Evolutionary conservation across 1,284 basidiomycete species (phyloP), one percentile per base, ranked within the genome.

Genomic region (Volvariella volvacea): DNA sequence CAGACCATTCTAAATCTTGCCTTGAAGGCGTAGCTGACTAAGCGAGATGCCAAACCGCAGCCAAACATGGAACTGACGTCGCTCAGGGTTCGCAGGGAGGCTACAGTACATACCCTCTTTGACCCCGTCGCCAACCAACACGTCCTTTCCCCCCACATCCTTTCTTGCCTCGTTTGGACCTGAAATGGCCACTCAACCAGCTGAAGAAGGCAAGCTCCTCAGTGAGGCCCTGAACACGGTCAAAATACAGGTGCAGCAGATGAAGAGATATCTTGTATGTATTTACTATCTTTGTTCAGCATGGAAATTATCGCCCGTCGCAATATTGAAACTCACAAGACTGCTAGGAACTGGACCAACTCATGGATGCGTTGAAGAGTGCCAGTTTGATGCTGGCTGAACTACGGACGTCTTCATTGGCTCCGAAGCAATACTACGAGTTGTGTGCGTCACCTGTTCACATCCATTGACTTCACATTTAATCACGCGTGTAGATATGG

Each of bases 371-470:
- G 15, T 73, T 97, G 57, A 97, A 97, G 71, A 88, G 86, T 49
- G 92, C 93, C 9, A 94, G 91, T 57, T 77, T 92, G 43, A 96
- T 97, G 92, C 79, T 97, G 43, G 89, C 92, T 15, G 94, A 97
- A 61, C 74, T 97, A 16, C 75, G 94, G 47, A 96, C 92, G 0
- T 92, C 88, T 7, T 92, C 88, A 7, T 73, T 96, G 52, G 86
- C 88, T 1, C 93, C 91, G 6, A 97, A 97, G 61, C 92, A 95
- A 61, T 97, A 97, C 67, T 96, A 96, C 63, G 94, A 97, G 70
- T 80, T 96, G 25, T 96, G 91, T 92, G 52, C 53, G 87, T 71
- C 19, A n/a, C 34, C 19, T 43, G 34, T 25, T 49, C 15, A 28
- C 42, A 32, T 42, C 43, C 47, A 42, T 48, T 45, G 46, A 42